Evolutionary conservation across 2,329 filamentous ascomycete genomes (phyloP).

Genomic region (Fusarium nanum): DNA sequence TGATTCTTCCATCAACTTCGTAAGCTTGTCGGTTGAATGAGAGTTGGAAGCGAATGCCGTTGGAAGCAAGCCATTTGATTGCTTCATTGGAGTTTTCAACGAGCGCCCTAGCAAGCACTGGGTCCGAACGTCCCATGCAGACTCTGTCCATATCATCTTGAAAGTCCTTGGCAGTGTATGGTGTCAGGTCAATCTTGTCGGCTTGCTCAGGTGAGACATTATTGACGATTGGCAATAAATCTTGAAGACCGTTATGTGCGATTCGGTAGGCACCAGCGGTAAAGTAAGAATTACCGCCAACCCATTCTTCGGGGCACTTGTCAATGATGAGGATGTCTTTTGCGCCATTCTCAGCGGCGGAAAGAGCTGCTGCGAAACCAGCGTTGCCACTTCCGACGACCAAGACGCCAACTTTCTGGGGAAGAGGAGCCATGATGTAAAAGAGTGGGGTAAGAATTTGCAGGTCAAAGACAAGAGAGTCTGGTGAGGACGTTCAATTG

Average conservation of each 20-base stretch:
- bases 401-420: neutral
- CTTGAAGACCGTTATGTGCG: neutral
- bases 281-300: conserved; percentile 17
- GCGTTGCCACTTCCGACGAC: conserved; percentile 25
- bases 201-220: conserved; percentile 14
- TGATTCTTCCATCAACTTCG: conserved; percentile 9
- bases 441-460: neutral
- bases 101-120: conserved; percentile 1
- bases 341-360: conserved; percentile 11
- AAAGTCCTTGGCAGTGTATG: conserved; percentile 10
- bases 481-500: fast-evolving
- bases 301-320: conserved; percentile 21
- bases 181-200: conserved; percentile 8
- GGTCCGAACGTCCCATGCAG: conserved; percentile 24
- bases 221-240: conserved; percentile 16
- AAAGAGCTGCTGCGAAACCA: conserved; percentile 19
- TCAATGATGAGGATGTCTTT: neutral
- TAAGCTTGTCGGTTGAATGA: conserved; percentile 23
- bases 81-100: conserved; percentile 15
- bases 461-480: neutral
- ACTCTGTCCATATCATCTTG: conserved; percentile 15
- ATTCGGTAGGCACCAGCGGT: conserved; percentile 24
- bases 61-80: conserved; percentile 18
- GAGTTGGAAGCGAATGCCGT: conserved; percentile 15
- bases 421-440: neutral